These are phyloP conservation scores for Teunomyces tritomae DNA, from an alignment of 805 yeast genomes.

Conservation along the genomic window DNA sequence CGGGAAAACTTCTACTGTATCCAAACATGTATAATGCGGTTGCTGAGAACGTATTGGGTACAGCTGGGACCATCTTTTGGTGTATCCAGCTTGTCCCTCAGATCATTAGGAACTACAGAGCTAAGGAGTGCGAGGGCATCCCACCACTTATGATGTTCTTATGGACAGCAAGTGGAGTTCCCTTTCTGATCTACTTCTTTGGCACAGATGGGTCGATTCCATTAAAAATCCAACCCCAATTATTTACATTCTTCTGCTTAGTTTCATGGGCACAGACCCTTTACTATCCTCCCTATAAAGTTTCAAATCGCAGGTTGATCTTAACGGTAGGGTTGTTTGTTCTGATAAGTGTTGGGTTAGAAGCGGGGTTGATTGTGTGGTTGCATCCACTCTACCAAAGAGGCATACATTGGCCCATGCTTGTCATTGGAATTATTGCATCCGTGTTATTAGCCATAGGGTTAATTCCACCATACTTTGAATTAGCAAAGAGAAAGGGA, in stretches of 20 bases:
- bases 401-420: slow-evolving; percentile 70
- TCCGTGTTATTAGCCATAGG: slow-evolving; percentile 74
- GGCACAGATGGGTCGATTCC: slow-evolving; percentile 71
- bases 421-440: slow-evolving; percentile 79
- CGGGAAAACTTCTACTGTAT: not conserved
- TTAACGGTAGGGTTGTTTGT: slow-evolving; percentile 37
- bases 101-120: slow-evolving; percentile 66
- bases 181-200: slow-evolving; percentile 82
- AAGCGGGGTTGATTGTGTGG: slow-evolving; percentile 70
- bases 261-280: slow-evolving; percentile 62
- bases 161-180: slow-evolving; percentile 74
- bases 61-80: slow-evolving; percentile 90
- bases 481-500: slow-evolving; percentile 75
- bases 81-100: slow-evolving; percentile 90
- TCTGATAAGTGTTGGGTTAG: slow-evolving; percentile 52
- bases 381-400: slow-evolving; percentile 51
- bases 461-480: slow-evolving; percentile 84
- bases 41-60: slow-evolving; percentile 76
- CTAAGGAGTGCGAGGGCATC: slow-evolving; percentile 80
- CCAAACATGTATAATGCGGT: slow-evolving; percentile 27
- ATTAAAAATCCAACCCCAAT: slow-evolving; percentile 81
- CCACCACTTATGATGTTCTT: slow-evolving; percentile 86
- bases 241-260: slow-evolving; percentile 69
- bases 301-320: slow-evolving; percentile 34
- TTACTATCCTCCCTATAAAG: slow-evolving; percentile 66